These are phyloP conservation scores for Ananas comosus DNA, from an alignment of 176 grass and related monocot genomes.

Conservation along the genomic window DNA sequence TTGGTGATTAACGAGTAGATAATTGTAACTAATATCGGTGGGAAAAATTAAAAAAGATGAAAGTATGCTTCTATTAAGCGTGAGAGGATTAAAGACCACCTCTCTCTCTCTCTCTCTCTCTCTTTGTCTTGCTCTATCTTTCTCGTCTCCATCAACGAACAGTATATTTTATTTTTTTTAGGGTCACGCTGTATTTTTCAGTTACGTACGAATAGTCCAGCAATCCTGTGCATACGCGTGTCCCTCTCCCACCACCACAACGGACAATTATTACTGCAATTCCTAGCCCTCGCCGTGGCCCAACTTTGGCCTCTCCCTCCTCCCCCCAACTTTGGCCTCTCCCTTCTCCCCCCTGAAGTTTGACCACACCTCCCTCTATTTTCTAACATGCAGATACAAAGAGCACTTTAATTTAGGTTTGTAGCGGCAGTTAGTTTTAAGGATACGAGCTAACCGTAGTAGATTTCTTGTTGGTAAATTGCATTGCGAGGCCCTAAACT, in stretches of 20 bases:
- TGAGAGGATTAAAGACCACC: background rate
- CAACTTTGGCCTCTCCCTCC: background rate
- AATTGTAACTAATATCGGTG: background rate
- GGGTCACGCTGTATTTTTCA: conserved; percentile 1
- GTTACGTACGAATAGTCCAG: conserved; percentile 19
- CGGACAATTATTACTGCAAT: conserved; percentile 28
- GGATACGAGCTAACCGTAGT: too few species aligned
- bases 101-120: background rate
- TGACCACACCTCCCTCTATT: conserved; percentile 14
- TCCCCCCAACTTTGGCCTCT: background rate
- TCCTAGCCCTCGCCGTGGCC: background rate
- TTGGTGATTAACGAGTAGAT: background rate
- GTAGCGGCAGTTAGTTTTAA: too few species aligned
- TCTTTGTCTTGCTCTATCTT: background rate
- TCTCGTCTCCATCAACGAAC: conserved; percentile 25
- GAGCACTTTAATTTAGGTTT: background rate
- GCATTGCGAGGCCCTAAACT: too few species aligned
- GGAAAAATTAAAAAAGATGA: background rate
- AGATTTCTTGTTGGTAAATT: too few species aligned
- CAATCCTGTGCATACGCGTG: conserved; percentile 24
- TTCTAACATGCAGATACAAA: background rate
- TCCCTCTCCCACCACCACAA: background rate
- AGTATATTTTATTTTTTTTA: conserved; percentile 9
- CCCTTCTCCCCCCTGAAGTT: conserved; percentile 6
- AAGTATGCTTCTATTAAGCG: background rate